Conservation (phyloP, 1,284 basidiomycete species). For the Trichosporon asahii region DNA sequence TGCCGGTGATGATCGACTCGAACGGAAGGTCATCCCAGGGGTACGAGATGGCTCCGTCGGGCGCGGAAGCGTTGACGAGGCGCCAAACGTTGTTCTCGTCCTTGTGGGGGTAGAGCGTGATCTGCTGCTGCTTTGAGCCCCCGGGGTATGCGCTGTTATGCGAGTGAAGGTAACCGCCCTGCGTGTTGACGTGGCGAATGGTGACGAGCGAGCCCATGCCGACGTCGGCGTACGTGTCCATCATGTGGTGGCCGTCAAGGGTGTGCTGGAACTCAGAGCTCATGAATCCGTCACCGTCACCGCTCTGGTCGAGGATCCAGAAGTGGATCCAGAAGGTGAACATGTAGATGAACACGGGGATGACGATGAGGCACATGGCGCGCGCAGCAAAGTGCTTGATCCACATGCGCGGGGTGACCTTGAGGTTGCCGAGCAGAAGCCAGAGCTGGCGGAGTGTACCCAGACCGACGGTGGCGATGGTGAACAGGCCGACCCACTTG, state of each 20-base stretch:
- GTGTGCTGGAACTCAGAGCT: constrained; percentile 98
- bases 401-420: constrained; percentile 71
- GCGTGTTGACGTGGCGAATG: constrained; percentile 89
- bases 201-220: constrained; percentile 78
- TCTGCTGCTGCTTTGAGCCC: constrained; percentile 82
- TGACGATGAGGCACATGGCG: constrained; percentile 77
- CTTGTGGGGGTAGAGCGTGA: constrained; percentile 93
- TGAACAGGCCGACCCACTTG: constrained; percentile 99
- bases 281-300: constrained; percentile 99
- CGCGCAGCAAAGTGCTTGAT: constrained; percentile 82
- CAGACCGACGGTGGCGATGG: constrained; percentile 89
- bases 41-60: constrained; percentile 55
- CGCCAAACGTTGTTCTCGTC: constrained; percentile 91
- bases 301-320: constrained; percentile 77
- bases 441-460: constrained; percentile 85
- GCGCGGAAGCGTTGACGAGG: constrained; percentile 65
- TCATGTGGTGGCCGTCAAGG: constrained; percentile 83
- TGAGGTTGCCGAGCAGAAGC: constrained; percentile 81
- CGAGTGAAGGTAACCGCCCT: constrained; percentile 96
- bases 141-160: constrained; percentile 84
- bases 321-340: constrained; percentile 94
- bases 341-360: constrained; percentile 90
- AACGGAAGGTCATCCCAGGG: constrained; percentile 63
- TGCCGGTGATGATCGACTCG: constrained; percentile 63
- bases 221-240: constrained; percentile 90